Evolutionary conservation across 805 yeast species (phyloP), one percentile per base, ranked within the genome.

Genomic region (Wickerhamomyces sydowiorum): DNA sequence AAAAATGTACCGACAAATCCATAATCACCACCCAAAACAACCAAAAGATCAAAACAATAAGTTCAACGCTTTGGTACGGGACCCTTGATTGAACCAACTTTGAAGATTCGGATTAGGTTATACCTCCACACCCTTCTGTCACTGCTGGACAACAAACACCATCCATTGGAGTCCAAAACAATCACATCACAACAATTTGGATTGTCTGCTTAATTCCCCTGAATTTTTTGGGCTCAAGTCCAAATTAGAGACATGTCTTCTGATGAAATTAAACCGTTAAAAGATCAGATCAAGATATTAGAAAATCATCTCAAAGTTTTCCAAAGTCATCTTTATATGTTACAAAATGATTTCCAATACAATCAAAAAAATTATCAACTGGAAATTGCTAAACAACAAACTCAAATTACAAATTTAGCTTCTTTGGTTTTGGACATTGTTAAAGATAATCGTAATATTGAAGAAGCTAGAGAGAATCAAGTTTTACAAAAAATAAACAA

Each of bases 331-430:
- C 12, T 53, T 20, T 54, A 45, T 28, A 45, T 55, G 20, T 38
- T 51, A 7, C 59, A 57, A 29, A 49, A 51, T 18, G 56, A 53
- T 9, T 33, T 49, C 19, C 54, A 56, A 39, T 56, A 41, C 38
- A 43, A 39, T 3, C 57, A 51, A 36, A 55, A 54, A 40, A 45
- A 48, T n/a, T 39, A 48, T 12, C 60, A 57, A 37, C 7, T 48
- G 30, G 60, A 55, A 20, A 52, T 48, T 42, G 42, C 46, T 7
- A 57, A 51, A 41, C 47, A 53, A n/a, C 59, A 54, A 19, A 38
- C 35, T 10, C 61, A 57, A 31, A 43, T 57, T 19, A 45, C 53
- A 10, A 42, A 46, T 22, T 40, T 57, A 20, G 59, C 57, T 6
- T 45, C 51, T 3, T 35, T 57, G 28, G 36, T 57, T 13, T 33